phyloP scores from a whole-genome alignment of 1,139 yeast species.

The Arxiozyma slooffiae region DNA sequence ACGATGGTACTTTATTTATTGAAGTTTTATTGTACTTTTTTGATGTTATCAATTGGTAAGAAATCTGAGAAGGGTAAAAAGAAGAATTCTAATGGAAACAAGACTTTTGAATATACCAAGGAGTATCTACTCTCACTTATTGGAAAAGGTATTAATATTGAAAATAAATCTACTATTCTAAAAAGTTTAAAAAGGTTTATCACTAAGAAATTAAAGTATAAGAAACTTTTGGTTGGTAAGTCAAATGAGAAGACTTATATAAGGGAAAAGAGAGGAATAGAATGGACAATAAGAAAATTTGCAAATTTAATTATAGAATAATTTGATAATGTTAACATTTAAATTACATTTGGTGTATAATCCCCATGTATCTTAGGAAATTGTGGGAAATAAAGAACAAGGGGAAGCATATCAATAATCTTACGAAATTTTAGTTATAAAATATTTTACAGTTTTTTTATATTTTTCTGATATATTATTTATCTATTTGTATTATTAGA shows the following conservation, averaged over 20 bases:
- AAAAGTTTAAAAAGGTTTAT: constrained; percentile 70
- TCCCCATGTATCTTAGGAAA: background rate
- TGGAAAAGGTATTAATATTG: constrained; percentile 44
- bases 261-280: constrained; percentile 52
- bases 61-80: constrained; percentile 39
- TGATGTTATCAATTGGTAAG: constrained; percentile 58
- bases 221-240: constrained; percentile 43
- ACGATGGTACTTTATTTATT: constrained; percentile 57
- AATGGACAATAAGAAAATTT: constrained; percentile 43
- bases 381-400: background rate
- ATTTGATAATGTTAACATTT: constrained; percentile 8
- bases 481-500: constrained; percentile 3
- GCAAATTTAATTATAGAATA: constrained; percentile 12
- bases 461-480: background rate
- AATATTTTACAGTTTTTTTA: background rate
- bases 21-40: constrained; percentile 63
- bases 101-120: constrained; percentile 42
- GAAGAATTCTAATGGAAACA: constrained; percentile 19
- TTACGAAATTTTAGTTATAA: too few relatives aligned
- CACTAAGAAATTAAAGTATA: constrained; percentile 41
- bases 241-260: constrained; percentile 25
- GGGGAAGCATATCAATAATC: background rate
- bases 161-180: constrained; percentile 46
- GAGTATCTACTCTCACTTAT: constrained; percentile 46
- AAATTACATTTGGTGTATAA: background rate